Conservation (phyloP, 164 flowering plant species). For the Nymphaea thermarum region DNA sequence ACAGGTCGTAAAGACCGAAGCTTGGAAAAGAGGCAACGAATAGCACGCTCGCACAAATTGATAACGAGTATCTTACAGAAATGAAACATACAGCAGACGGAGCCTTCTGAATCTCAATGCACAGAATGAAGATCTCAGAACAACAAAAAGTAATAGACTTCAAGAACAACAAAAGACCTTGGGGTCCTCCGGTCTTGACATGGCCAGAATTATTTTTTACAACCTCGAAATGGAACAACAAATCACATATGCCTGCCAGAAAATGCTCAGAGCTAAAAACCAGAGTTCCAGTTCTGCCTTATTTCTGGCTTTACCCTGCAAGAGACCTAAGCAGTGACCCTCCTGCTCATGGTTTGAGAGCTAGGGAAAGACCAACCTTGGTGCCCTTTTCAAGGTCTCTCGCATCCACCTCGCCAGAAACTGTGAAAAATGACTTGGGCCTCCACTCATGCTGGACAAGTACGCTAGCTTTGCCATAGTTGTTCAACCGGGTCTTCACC, state of each 20-base stretch:
- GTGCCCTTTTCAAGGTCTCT: constrained; percentile 68
- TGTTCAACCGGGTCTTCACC: constrained; percentile 66
- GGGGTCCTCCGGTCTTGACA: neutral
- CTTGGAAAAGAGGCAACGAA: too few species aligned
- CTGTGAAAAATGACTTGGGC: constrained; percentile 61
- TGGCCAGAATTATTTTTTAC: neutral
- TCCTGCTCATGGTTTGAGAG: constrained; percentile 44
- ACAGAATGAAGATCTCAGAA: neutral
- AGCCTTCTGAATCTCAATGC: neutral
- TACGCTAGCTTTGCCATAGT: constrained; percentile 58
- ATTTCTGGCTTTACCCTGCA: neutral
- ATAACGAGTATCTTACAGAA: too few species aligned
- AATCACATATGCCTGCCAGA: neutral
- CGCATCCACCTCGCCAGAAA: constrained; percentile 79
- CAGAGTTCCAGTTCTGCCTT: neutral
- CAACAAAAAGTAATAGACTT: neutral
- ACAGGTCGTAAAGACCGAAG: too few species aligned
- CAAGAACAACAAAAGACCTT: neutral
- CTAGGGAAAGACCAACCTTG: constrained; percentile 71
- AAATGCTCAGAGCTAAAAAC: neutral
- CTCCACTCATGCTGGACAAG: constrained; percentile 88
- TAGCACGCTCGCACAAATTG: too few species aligned
- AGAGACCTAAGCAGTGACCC: neutral
- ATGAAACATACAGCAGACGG: neutral
- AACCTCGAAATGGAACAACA: neutral